These are phyloP conservation scores for Xylaria sp. DNA, from an alignment of 495 filamentous ascomycete genomes.

Conservation along the genomic window DNA sequence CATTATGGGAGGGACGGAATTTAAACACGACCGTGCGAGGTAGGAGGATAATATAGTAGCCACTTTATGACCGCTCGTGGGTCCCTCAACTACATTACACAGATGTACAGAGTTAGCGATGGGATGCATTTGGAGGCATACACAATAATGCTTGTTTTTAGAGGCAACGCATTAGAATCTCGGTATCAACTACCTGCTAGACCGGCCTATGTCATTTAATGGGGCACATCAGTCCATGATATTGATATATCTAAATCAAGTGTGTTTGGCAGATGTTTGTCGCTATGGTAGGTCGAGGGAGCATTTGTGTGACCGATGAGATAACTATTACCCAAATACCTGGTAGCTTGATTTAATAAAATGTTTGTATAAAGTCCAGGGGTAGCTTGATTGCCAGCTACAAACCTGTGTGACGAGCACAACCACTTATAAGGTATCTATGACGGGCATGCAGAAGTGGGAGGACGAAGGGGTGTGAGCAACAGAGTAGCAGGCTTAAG, in stretches of 20 bases:
- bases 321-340: background rate
- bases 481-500: too few relatives aligned
- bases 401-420: too few relatives aligned
- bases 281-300: background rate
- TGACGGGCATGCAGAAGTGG: too few relatives aligned
- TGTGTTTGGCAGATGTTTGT: too few relatives aligned
- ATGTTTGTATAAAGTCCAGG: too few relatives aligned
- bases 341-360: background rate
- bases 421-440: too few relatives aligned
- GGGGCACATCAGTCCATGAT: background rate
- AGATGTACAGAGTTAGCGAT: background rate
- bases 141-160: background rate
- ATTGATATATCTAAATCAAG: background rate
- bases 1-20: background rate
- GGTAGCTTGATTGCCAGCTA: too few relatives aligned
- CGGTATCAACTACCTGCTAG: background rate
- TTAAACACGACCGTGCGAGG: background rate
- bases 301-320: background rate
- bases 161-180: background rate
- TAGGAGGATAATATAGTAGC: background rate
- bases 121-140: background rate
- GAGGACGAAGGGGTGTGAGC: too few relatives aligned
- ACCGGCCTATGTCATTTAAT: background rate
- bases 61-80: background rate
- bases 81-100: background rate